Conservation (phyloP, 768 basidiomycete genomes). For the Termitomyces sp. region DNA sequence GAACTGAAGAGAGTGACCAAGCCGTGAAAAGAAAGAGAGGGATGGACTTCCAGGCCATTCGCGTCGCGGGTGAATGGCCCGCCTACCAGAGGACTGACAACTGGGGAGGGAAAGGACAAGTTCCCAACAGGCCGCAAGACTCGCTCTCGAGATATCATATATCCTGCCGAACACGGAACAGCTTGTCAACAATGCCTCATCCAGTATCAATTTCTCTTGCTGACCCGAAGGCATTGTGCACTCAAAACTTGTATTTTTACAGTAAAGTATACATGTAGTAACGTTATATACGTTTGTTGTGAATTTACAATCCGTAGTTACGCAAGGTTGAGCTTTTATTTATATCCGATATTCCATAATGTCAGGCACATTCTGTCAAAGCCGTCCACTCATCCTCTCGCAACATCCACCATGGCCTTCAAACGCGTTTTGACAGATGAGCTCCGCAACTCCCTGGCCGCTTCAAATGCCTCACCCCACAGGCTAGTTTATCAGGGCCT, state of each 20-base stretch:
- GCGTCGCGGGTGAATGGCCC: slow-evolving; percentile 13
- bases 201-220: neutral
- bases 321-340: no score
- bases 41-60: slow-evolving; percentile 26
- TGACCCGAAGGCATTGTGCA: no score
- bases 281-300: neutral
- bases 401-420: slow-evolving; percentile 6
- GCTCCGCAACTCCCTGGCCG: slow-evolving; percentile 11
- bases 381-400: neutral
- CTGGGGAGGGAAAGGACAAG: slow-evolving; percentile 5
- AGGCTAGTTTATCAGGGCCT: slow-evolving; percentile 8
- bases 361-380: slow-evolving; percentile 1
- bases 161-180: slow-evolving; percentile 15
- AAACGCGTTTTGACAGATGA: slow-evolving; percentile 26
- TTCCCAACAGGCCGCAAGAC: slow-evolving; percentile 6
- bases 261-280: neutral
- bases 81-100: slow-evolving; percentile 10
- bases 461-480: slow-evolving; percentile 7
- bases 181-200: neutral
- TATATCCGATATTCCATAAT: no score
- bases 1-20: slow-evolving; percentile 14
- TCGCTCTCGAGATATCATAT: slow-evolving; percentile 7
- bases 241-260: neutral
- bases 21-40: slow-evolving; percentile 20
- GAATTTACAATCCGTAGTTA: neutral